Percentiles rank a stretch among this genome's conserved stretches.
Conservation (phyloP, 345 rosid genomes). For the Garcia nutans region DNA sequence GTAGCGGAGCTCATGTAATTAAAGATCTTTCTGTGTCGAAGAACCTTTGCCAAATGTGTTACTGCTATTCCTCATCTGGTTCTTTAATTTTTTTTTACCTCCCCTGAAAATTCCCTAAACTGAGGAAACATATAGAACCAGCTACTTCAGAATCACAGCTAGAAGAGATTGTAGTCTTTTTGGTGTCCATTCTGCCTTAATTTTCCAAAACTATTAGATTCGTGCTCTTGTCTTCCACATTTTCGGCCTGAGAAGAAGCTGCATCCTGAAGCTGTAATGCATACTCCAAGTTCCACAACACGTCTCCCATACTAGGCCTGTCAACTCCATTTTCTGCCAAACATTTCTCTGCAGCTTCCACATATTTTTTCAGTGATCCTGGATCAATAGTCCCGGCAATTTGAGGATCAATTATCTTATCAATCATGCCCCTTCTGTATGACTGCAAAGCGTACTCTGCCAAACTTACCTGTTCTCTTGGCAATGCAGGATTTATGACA, state of each 20-base stretch:
- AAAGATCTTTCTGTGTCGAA: too few species aligned
- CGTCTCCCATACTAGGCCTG: too few species aligned
- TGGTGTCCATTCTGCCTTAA: too few species aligned
- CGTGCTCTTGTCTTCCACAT: too few species aligned
- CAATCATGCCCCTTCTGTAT: constrained; percentile 58
- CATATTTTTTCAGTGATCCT: constrained; percentile 57
- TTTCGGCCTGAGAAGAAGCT: too few species aligned
- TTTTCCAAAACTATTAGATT: too few species aligned
- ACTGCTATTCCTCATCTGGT: background rate
- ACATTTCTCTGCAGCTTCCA: constrained; percentile 85
- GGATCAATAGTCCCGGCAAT: constrained; percentile 45
- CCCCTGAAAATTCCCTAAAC: constrained; percentile 29
- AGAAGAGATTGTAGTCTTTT: background rate
- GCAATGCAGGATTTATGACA: constrained; percentile 55
- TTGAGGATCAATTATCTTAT: constrained; percentile 59
- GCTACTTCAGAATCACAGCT: constrained; percentile 29
- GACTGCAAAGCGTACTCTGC: constrained; percentile 80
- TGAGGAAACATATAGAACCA: constrained; percentile 30
- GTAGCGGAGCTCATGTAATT: too few species aligned
- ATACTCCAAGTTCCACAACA: too few species aligned
- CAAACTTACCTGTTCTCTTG: constrained; percentile 72
- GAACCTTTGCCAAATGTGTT: background rate
- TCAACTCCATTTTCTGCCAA: too few species aligned
- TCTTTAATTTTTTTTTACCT: constrained; percentile 15
- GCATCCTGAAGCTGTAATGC: too few species aligned